Base-by-base conservation (phyloP, 495 filamentous ascomycete species). In the Clohesyomyces aquaticus region DNA sequence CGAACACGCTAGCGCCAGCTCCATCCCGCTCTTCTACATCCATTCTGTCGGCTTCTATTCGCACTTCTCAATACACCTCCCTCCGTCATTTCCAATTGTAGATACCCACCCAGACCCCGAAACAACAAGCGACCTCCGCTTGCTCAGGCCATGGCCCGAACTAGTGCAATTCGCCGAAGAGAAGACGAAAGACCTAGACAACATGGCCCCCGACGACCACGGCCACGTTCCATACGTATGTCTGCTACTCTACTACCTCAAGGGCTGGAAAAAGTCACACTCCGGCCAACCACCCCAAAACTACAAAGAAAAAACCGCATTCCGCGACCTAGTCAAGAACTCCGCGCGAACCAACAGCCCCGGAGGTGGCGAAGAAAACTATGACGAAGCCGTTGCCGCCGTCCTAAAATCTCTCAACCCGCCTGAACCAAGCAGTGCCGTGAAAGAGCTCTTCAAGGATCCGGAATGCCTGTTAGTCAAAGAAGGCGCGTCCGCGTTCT, bases 311-410 rank as follows among this genome's bases (percentile, higher is more conserved):
- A 99, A 98, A 76, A 87, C 79, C 4, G 89, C 85, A 50, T 96
- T 98, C 74, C 80, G 87, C 43, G 81, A 85, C 12, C 73, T 90
- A 12, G 85, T 97, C 0, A 77, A 81, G 55, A 77, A 77, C 6
- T 83, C 84, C 12, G 83, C 88, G 58, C 83, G 94, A 68, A 89
- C 80, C 42, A 77, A 87, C 67, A 93, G 85, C 66, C 74, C 91
- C 28, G 93, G 96, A 77, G 93, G 91, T 32, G 90, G 88, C 63
- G 94, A 98, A 73, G 94, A 98, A 79, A 99, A 99, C 73, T 99
- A 89, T 73, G 92, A 97, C 41, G 94, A 99, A 76, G 94, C 94
- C 16, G 86, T 84, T 23, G 87, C 83, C 11, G 93, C 93, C 3
- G 92, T 98, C 1, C 74, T 97, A 59, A 97, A 96, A 76, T 87